Evolutionary conservation across 257 asterid genomes (phyloP), one percentile per base, ranked within the genome.

Genomic region (Rehmannia glutinosa): DNA sequence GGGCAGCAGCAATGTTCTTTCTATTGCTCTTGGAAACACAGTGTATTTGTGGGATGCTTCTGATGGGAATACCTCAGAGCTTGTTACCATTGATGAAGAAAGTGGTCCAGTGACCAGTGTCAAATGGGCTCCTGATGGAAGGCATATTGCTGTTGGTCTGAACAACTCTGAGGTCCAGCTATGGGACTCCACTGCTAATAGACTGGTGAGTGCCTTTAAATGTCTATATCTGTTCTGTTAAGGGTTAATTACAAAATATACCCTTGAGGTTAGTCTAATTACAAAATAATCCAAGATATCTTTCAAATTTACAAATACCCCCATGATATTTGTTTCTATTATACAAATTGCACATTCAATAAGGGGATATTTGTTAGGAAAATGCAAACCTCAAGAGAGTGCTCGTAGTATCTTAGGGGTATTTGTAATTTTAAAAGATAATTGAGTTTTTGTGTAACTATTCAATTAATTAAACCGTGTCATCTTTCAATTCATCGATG

Each of bases 101-200:
- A 66, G 62, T 71, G 98, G 98, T 19, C 97, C 97, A 0, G 87
- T 90, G 38, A 86, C 97, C 1, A 93, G 98, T 55, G 85, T 93
- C 47, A 90, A 81, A 75, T 93, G 97, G 96, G 98, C 96, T 67
- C 98, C 98, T 19, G 97, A 93, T 32, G 98, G 97, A 13, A 80
- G 66, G 57, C 94, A 93, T 55, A 66, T 86, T 27, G 95, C 97
- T 43, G 83, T 93, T 72, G 98, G 97, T 32, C 66, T 87, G 56
- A 90, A 90, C 76, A 90, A 82, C 74, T 90, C 95, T 0, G 94
- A 87, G 9, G 92, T 91, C 38, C 99, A 90, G 86, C 85, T 93
- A 61, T 93, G 97, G 98, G 98, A 93, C 79, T 71, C 96, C 5
- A 69, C 97, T 2, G 65, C 97, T 24, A 86, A 87, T 72, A 77